Conservation (phyloP, 2,329 filamentous ascomycete genomes). For the Colletotrichum brevisporum region DNA sequence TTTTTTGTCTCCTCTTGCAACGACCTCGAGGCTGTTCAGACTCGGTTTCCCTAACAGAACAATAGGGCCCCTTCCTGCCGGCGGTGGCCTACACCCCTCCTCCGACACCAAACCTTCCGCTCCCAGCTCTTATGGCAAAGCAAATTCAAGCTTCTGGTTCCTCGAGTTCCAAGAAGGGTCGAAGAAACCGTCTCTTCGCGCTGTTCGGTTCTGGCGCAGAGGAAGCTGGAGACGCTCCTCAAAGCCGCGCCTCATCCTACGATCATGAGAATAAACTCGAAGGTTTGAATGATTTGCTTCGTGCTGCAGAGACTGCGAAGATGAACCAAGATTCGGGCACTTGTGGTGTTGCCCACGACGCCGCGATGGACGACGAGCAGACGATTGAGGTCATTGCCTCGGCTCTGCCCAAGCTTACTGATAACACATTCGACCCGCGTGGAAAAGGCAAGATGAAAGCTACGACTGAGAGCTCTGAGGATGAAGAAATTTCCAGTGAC, state of each 20-base stretch:
- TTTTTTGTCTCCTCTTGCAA: neutral
- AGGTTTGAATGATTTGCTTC: no score
- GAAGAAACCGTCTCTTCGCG: conserved; percentile 17
- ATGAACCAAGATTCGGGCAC: neutral
- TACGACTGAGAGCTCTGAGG: neutral
- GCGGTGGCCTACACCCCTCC: neutral
- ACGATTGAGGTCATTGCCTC: neutral
- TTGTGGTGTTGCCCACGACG: neutral
- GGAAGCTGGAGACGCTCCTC: neutral
- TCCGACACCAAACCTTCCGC: neutral
- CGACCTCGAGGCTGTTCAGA: neutral
- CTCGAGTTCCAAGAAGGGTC: neutral
- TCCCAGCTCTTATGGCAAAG: conserved; percentile 13
- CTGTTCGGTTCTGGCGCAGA: conserved; percentile 16
- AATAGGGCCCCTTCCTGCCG: neutral
- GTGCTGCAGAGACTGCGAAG: neutral
- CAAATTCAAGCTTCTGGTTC: neutral
- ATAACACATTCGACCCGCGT: neutral
- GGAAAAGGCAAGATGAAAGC: neutral
- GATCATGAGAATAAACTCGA: neutral
- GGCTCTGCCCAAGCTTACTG: neutral
- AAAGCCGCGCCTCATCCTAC: neutral
- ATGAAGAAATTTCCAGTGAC: neutral
- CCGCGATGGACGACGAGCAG: neutral
- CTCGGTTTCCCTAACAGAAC: neutral